Evolutionary conservation across 2,329 filamentous ascomycete species (phyloP).

Genomic region (Microdochium paspali): DNA sequence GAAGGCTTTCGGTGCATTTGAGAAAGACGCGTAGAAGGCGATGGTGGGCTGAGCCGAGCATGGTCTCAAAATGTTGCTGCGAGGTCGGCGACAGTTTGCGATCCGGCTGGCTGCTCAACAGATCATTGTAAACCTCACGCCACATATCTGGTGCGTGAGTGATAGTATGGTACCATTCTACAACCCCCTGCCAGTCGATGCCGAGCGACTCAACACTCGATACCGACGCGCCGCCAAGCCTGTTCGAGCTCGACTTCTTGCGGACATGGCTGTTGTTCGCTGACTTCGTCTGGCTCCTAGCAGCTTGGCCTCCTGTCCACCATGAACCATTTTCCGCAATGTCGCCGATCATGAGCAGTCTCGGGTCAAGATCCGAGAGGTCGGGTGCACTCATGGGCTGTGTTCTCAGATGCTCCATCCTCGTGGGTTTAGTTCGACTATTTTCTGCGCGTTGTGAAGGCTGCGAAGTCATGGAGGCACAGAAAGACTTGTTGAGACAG

Average conservation of each 20-base stretch:
- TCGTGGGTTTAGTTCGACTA: conserved; percentile 21
- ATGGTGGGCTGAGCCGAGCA: conserved; percentile 48
- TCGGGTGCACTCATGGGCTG: neutral
- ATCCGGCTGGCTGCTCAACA: conserved; percentile 27
- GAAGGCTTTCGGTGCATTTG: conserved; percentile 67
- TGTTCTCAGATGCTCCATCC: conserved; percentile 13
- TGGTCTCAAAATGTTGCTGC: conserved; percentile 34
- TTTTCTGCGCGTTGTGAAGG: conserved; percentile 30
- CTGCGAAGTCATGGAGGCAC: conserved; percentile 12
- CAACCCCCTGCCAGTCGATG: conserved; percentile 65
- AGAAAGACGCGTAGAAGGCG: conserved; percentile 63
- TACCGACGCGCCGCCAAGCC: conserved; percentile 14
- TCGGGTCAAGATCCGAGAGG: conserved; percentile 62
- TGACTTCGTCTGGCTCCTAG: conserved; percentile 12
- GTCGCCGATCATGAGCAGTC: conserved; percentile 63
- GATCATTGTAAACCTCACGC: conserved; percentile 47
- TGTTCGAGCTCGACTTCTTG: neutral
- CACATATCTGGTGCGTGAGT: conserved; percentile 60
- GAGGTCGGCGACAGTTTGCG: conserved; percentile 22
- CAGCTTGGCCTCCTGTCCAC: conserved; percentile 58
- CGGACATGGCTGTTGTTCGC: conserved; percentile 18
- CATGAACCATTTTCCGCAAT: conserved; percentile 74
- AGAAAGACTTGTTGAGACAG: conserved; percentile 69
- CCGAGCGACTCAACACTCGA: conserved; percentile 54
- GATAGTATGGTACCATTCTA: conserved; percentile 65